Evolutionary conservation across 208 protist genomes (phyloP), one percentile per base, ranked within the genome.

Genomic region (Giardia duodenalis): DNA sequence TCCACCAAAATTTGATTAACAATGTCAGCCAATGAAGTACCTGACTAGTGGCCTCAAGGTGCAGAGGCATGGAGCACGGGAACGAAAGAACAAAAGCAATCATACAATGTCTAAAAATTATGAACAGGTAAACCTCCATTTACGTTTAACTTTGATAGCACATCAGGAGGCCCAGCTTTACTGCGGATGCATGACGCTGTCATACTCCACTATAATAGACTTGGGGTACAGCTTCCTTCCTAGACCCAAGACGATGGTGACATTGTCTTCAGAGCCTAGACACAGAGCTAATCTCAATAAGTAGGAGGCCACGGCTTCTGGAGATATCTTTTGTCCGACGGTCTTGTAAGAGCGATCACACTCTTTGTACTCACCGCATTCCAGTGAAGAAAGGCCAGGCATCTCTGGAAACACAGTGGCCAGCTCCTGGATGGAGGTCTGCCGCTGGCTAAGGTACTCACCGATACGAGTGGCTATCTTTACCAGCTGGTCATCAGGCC

Each of bases 261-360:
- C n/a, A 48, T 91, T 91, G 46, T 91, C 88, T 19, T 91, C 88
- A n/a, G 43, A 47, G 0, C 88, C 88, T 43, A 91, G 43, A 45
- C 10, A 2, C 88, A 91, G 30, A 48, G 88, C 88, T 2, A 47
- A 10, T n/a, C 45, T 46, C 1, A 2, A 1, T 2, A 91, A 1
- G 2, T 47, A 47, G 2, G 42, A 47, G 43, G 10, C 88, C 0
- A 91, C 1, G 45, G n/a, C 1, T 48, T 3, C 1, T 2, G 88
- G 88, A 47, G 43, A 47, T 0, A 91, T 19, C 44, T 91, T 91
- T 1, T 48, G 30, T 45, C 4, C 86, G 4, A 19, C 19, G 4
- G 86, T 89, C 42, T 4, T 3, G 42, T 89, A 89, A 45, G 4
- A 10, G 10, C 19, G 19, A 19, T 89, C 44, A 19, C 4, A 4